Evolutionary conservation across 805 yeast species (phyloP).

Genomic region (Wickerhamomyces subpelliculosus): DNA sequence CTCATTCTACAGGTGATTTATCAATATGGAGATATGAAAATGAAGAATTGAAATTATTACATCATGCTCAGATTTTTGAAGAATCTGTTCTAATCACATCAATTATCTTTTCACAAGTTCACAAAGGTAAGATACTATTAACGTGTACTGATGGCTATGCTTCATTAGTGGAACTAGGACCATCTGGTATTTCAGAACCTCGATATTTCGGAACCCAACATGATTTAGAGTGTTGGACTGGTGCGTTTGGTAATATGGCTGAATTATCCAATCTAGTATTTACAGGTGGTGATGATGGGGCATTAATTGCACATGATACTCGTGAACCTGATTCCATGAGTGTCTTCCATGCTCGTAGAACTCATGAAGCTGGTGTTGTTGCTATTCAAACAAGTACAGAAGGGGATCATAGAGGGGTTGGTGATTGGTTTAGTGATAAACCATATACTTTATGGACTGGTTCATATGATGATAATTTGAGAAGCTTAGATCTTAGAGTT

Average conservation of each 20-base stretch:
- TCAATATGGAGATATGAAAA: slow-evolving; percentile 47
- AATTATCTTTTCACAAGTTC: slow-evolving; percentile 44
- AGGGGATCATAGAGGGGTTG: slow-evolving; percentile 23
- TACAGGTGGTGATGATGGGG: slow-evolving; percentile 89
- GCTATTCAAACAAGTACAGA: slow-evolving; percentile 57
- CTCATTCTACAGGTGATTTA: slow-evolving; percentile 77
- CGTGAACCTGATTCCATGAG: slow-evolving; percentile 27
- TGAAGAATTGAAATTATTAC: slow-evolving; percentile 10
- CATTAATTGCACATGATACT: slow-evolving; percentile 67
- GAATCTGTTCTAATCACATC: slow-evolving; percentile 54
- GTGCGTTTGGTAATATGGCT: slow-evolving; percentile 55
- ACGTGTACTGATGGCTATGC: slow-evolving; percentile 68
- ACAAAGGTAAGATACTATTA: slow-evolving; percentile 33
- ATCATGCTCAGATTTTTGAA: slow-evolving; percentile 41
- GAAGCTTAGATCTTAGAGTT: slow-evolving; percentile 63
- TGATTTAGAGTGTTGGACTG: slow-evolving; percentile 84
- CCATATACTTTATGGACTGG: slow-evolving; percentile 72
- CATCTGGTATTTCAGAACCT: slow-evolving; percentile 6
- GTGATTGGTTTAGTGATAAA: slow-evolving; percentile 35
- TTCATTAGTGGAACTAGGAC: slow-evolving; percentile 31
- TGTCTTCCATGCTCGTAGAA: slow-evolving; percentile 36
- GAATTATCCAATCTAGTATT: slow-evolving; percentile 52
- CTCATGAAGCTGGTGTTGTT: slow-evolving; percentile 90
- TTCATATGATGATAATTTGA: slow-evolving; percentile 78
- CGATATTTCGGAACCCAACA: slow-evolving; percentile 38